These are phyloP conservation scores for Trichoderma asperelloides DNA, from an alignment of 495 filamentous ascomycete genomes.

Conservation along the genomic window DNA sequence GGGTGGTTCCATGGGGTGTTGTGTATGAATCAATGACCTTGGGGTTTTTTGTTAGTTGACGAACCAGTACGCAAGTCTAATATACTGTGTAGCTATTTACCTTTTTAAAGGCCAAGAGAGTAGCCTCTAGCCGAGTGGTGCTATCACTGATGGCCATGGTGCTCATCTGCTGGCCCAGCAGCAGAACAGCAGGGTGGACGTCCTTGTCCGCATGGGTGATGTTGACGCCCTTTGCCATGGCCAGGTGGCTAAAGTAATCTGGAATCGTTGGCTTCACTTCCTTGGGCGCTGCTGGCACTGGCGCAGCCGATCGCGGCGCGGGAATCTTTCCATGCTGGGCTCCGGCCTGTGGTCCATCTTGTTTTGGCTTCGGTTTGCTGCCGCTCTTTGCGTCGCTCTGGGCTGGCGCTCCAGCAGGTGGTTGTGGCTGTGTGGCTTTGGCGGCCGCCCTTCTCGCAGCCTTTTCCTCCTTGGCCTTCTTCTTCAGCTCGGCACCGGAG, in stretches of 20 bases:
- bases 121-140: constrained; percentile 79
- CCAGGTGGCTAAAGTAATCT: constrained; percentile 76
- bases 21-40: constrained; percentile 88
- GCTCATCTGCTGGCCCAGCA: constrained; percentile 82
- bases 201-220: constrained; percentile 74
- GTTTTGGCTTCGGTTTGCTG: constrained; percentile 41
- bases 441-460: constrained; percentile 54
- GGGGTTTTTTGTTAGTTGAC: not conserved
- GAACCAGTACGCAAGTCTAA: not conserved
- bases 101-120: constrained; percentile 78
- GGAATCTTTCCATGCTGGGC: constrained; percentile 23
- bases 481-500: constrained; percentile 57
- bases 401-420: constrained; percentile 20
- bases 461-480: constrained; percentile 63
- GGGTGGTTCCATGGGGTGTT: constrained; percentile 71
- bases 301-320: constrained; percentile 30
- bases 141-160: constrained; percentile 85
- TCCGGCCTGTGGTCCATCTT: constrained; percentile 27
- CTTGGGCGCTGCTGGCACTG: constrained; percentile 40
- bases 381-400: constrained; percentile 16
- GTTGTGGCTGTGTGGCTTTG: constrained; percentile 30
- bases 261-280: constrained; percentile 60
- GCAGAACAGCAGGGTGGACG: constrained; percentile 79
- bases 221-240: constrained; percentile 65
- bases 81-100: constrained; percentile 37